Conservation (phyloP, 352 stramenopile species). For the Globisporangium parvum region DNA sequence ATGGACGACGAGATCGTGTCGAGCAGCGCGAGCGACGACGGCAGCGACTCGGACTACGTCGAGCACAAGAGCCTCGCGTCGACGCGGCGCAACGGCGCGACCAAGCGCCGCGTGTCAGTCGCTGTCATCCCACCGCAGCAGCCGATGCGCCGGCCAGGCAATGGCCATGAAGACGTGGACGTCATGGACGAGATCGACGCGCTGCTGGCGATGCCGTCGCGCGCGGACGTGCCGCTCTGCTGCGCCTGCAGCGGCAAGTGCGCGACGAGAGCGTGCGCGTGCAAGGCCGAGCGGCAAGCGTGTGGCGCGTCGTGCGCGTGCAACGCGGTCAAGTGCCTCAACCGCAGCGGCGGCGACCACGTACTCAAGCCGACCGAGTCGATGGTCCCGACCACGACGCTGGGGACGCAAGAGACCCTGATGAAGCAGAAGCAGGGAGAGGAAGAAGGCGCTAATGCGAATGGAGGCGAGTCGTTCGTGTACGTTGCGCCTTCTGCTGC, state of each 20-base stretch:
- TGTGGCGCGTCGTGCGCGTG: slow-evolving; percentile 52
- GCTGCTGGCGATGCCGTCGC: slow-evolving; percentile 34
- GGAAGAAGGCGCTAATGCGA: background rate
- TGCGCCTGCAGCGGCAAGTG: slow-evolving; percentile 74
- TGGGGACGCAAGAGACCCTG: slow-evolving; percentile 22
- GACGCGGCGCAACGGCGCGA: background rate
- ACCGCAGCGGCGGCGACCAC: slow-evolving; percentile 14
- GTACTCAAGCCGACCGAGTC: slow-evolving; percentile 1
- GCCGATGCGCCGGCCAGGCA: background rate
- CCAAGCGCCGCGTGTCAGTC: background rate
- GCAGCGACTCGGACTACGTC: slow-evolving; percentile 63
- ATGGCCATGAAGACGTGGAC: background rate
- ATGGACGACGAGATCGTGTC: slow-evolving; percentile 42
- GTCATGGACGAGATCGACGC: slow-evolving; percentile 57
- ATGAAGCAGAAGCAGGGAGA: slow-evolving; percentile 2
- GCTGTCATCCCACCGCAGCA: background rate
- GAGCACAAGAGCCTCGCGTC: slow-evolving; percentile 26
- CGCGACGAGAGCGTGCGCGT: slow-evolving; percentile 61
- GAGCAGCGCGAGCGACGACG: slow-evolving; percentile 53
- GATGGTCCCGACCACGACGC: background rate
- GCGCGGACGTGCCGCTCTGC: slow-evolving; percentile 24
- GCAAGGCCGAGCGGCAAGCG: slow-evolving; percentile 32
- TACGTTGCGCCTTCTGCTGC: background rate
- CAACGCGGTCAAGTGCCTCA: slow-evolving; percentile 50
- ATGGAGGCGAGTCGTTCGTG: background rate